Base-by-base conservation (phyloP, 1,284 basidiomycete genomes). In the Heliocybe sulcata region DNA sequence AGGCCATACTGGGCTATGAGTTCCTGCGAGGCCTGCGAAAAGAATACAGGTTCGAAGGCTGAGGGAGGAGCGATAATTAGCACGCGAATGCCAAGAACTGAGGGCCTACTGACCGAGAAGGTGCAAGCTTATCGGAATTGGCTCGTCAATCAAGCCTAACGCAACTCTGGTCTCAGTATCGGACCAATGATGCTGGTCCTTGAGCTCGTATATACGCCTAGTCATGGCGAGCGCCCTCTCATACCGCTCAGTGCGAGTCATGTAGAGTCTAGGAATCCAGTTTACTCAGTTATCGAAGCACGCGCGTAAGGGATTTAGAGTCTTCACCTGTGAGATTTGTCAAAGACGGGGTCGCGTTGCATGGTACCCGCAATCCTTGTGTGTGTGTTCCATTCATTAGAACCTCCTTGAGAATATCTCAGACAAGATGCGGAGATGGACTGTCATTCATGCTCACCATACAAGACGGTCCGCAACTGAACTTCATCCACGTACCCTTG, bases 1-100 rank as follows among this genome's bases (percentile, higher is more conserved):
- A 64, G 63, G 9, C 72, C 74, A 56, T 81, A 86, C 58, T 78
- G 73, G 9, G 71, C 67, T 12, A 81, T 56, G 10, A 87, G 70
- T 10, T 72, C 69, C 1, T 74, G 67, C 0, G 79, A 80, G 6
- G 73, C 83, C 69, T 89, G 83, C 2, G 80, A 76, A 51, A 76
- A 63, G 56, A 88, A 76, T 20, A 90, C 81, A 1, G 87, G 86
- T 56, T 82, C 77, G 61, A 87, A 89, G 0, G 83, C 86, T 82
- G 12, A 26, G 8, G 55, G 16, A 55, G 35, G 52, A 56, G 60
- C 2, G 35, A 27, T n/a, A 16, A 54, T 23, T 51, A 56, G 56
- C 54, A 35, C 53, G 25, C n/a, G 2, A 31, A 20, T 48, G 12
- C 27, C 19, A 47, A 48, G 20, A 35, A 11, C 48, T n/a, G 19